These are phyloP conservation scores for Sclerotinia spermophila DNA, from an alignment of 2,329 filamentous ascomycete genomes.

Conservation along the genomic window DNA sequence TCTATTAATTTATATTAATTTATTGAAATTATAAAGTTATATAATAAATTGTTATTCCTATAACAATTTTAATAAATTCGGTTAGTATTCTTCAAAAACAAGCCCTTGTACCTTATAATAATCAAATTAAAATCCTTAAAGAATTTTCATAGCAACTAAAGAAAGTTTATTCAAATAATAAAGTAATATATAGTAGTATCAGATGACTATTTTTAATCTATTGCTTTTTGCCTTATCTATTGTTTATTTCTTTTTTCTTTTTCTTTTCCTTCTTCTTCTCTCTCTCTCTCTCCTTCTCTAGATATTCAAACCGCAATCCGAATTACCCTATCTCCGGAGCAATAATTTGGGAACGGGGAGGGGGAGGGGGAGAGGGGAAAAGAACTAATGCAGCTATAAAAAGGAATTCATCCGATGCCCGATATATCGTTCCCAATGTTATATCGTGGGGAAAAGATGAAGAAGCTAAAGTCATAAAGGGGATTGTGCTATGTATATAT, in stretches of 20 bases:
- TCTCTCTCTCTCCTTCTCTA: too few species aligned
- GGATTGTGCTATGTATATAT: neutral
- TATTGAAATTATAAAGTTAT: too few species aligned
- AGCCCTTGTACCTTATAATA: too few species aligned
- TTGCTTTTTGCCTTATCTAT: neutral
- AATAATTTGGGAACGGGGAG: neutral
- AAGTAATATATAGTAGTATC: too few species aligned
- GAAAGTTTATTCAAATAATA: neutral
- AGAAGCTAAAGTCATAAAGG: neutral
- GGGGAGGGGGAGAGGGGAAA: neutral
- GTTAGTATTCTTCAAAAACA: too few species aligned
- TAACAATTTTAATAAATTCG: too few species aligned
- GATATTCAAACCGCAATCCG: too few species aligned
- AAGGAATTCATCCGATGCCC: neutral
- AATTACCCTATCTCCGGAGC: neutral
- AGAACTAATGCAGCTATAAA: neutral
- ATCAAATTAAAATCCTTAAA: neutral
- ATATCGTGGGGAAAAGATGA: conserved; percentile 1
- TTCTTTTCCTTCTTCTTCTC: too few species aligned
- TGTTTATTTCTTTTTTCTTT: neutral
- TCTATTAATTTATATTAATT: too few species aligned
- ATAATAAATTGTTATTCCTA: too few species aligned
- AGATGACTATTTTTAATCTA: too few species aligned
- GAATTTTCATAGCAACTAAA: too few species aligned
- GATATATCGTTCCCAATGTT: neutral